A percentile compares a stretch with the other conserved stretches of the same genome.
phyloP scores from a whole-genome alignment of 2,329 filamentous ascomycete genomes.

The Nemania abortiva region DNA sequence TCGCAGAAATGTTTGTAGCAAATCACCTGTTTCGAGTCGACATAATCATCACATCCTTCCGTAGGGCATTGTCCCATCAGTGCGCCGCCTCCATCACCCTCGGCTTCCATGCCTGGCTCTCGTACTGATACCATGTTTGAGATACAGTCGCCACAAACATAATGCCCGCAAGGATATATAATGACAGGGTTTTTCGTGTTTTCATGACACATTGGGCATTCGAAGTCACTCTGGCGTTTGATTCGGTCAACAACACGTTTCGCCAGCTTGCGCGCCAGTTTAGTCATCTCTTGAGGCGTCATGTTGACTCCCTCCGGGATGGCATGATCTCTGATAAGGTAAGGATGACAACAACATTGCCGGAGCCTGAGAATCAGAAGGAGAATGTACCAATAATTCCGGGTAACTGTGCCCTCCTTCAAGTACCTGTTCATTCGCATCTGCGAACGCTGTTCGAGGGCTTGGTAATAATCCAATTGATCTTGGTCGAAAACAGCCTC shows the following conservation, averaged over 20 bases:
- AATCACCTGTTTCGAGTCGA: conserved; percentile 44
- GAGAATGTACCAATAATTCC: conserved; percentile 82
- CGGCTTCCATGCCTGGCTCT: conserved; percentile 24
- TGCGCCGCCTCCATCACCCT: conserved; percentile 23
- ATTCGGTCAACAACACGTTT: conserved; percentile 38
- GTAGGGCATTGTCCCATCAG: conserved; percentile 34
- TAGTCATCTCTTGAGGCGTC: conserved; percentile 47
- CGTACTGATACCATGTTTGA: conserved; percentile 40
- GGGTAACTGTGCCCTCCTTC: conserved; percentile 61
- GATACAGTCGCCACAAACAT: conserved; percentile 48
- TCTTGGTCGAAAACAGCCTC: conserved; percentile 75
- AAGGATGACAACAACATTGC: conserved; percentile 84
- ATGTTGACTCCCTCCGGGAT: conserved; percentile 49
- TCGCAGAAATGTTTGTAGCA: conserved; percentile 45
- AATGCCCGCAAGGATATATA: conserved; percentile 50
- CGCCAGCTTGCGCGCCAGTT: conserved; percentile 43
- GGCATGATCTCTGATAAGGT: conserved; percentile 66
- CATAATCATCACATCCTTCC: conserved; percentile 31
- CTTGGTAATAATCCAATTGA: conserved; percentile 73
- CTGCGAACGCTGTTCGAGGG: conserved; percentile 57
- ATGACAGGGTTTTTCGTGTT: conserved; percentile 45
- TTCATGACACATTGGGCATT: conserved; percentile 45
- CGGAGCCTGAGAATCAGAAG: conserved; percentile 84
- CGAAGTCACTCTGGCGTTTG: conserved; percentile 37
- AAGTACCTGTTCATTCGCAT: conserved; percentile 47